Percentiles rank a stretch among this genome's conserved stretches.
Conservation (phyloP, 306 rosid species). For the Cicer pinnatifidum region DNA sequence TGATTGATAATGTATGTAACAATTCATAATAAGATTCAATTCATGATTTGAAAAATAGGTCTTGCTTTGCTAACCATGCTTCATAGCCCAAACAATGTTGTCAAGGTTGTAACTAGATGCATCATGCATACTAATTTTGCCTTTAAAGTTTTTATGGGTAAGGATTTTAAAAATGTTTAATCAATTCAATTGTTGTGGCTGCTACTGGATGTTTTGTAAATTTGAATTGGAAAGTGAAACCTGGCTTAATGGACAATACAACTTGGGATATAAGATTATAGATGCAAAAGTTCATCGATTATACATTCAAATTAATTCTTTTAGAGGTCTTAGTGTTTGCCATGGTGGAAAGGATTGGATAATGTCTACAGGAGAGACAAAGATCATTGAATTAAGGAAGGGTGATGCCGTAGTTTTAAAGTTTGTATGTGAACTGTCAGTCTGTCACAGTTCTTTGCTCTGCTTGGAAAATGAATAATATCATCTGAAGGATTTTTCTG, state of each 20-base stretch:
- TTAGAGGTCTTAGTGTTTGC: conserved; percentile 27
- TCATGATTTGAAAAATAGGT: neutral
- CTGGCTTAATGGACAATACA: neutral
- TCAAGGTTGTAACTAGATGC: conserved; percentile 6
- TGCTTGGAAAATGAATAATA: conserved; percentile 31
- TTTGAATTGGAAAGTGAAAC: conserved; percentile 28
- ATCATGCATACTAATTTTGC: conserved; percentile 4
- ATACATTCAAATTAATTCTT: conserved; percentile 21
- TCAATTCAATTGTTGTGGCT: conserved; percentile 20
- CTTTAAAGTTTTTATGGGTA: neutral
- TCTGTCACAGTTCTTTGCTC: neutral
- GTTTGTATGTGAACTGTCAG: conserved; percentile 5
- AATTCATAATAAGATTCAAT: neutral
- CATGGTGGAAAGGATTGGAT: conserved; percentile 36
- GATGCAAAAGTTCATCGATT: neutral
- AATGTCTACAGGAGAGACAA: conserved; percentile 11
- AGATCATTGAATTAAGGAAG: conserved; percentile 33
- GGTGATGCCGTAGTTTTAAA: conserved; percentile 9
- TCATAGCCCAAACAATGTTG: conserved; percentile 13
- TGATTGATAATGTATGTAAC: neutral
- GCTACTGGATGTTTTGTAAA: conserved; percentile 4
- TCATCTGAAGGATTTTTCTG: conserved; percentile 27
- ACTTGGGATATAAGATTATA: conserved; percentile 20
- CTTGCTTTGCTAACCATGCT: neutral
- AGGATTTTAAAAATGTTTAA: conserved; percentile 3